These are phyloP conservation scores for Adansonia digitata DNA, from an alignment of 345 rosid species.

Conservation along the genomic window DNA sequence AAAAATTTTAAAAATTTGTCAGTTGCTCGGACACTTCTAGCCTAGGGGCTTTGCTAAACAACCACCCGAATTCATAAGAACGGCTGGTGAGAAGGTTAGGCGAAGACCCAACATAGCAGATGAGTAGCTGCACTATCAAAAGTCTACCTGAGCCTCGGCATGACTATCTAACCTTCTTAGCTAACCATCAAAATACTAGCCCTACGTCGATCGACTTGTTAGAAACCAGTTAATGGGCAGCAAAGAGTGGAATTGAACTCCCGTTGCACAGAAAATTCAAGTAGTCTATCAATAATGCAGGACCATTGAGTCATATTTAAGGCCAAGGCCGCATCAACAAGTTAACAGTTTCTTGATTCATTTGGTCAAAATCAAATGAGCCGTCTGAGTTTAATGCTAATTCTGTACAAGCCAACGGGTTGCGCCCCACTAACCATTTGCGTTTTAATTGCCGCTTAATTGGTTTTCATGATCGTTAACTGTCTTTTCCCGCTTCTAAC, in stretches of 20 bases:
- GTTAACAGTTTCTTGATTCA: background rate
- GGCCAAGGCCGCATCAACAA: background rate
- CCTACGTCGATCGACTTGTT: too few species aligned
- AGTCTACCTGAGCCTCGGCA: background rate
- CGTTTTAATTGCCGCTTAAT: too few species aligned
- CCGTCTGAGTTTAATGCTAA: too few species aligned
- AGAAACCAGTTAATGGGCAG: background rate
- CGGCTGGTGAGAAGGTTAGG: constrained; percentile 11
- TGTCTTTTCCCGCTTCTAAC: too few species aligned
- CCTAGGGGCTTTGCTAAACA: background rate
- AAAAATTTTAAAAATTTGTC: too few species aligned
- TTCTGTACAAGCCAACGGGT: too few species aligned
- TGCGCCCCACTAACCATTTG: too few species aligned
- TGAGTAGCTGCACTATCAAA: background rate
- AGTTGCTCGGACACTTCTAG: too few species aligned
- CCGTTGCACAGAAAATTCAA: background rate
- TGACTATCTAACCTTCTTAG: background rate
- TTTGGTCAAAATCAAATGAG: too few species aligned
- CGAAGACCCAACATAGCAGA: background rate
- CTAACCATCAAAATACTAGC: too few species aligned
- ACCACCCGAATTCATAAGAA: background rate
- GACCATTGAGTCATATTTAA: background rate
- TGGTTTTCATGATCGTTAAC: background rate
- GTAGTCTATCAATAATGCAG: background rate
- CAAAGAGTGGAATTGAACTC: background rate